Base-by-base conservation (phyloP, 345 rosid genomes). In the Citrus cavaleriei region DNA sequence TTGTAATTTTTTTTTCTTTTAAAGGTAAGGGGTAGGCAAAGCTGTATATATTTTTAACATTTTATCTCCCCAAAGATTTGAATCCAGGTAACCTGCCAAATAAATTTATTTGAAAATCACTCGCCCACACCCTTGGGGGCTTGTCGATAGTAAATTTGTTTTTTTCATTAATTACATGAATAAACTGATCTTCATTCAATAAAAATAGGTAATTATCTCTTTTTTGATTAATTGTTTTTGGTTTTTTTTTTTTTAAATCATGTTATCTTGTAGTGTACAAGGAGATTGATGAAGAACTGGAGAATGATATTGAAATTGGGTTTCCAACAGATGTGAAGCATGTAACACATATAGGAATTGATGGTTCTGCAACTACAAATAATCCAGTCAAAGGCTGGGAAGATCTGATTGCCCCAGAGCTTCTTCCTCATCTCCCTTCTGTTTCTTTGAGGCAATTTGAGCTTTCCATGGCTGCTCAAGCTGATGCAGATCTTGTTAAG, bases 281-380 rank as follows among this genome's bases (percentile, higher is more conserved):
- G 76, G 97, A 86, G 71, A 89, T 85, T 27, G 73, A 76, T 40
- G 93, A 87, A 68, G 75, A 83, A 25, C 42, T 54, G 5, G 87
- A 80, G 42, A 70, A 68, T n/a, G 79, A 83, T 22, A 90, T 92
- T 91, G 91, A 92, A 82, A 92, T 91, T 59, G 97, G 97, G 76
- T 70, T 81, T 32, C 97, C 97, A n/a, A 91, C 95, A 61, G 88
- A 93, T 70, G 97, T 91, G 80, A 93, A 88, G 85, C 97, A 93
- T 76, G 92, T 93, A 65, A 83, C 97, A 13, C 97, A 91, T 64
- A 90, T 93, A 19, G 97, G 97, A 66, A 83, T 85, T 85, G 95
- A 88, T 77, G 84, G 78, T n/a, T 75, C 77, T 16, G 65, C 76
- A 64, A 58, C 68, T 14, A 61, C 28, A 7, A 38, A 42, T 42